These are phyloP conservation scores for Zea luxurians DNA, from an alignment of 176 grass and related monocot genomes.

Conservation along the genomic window DNA sequence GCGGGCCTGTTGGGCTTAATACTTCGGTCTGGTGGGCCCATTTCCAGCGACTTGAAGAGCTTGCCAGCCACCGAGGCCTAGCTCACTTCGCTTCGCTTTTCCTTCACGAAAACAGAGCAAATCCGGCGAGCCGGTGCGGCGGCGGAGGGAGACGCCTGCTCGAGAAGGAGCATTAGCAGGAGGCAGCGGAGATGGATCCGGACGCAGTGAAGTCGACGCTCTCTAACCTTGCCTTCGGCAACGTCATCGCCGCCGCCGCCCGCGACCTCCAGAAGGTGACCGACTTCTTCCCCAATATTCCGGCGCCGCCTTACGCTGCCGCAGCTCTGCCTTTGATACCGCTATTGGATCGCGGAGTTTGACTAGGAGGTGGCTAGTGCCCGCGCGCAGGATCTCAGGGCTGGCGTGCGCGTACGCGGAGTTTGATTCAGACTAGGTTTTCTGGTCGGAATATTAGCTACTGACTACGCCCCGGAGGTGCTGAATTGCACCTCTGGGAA, in stretches of 20 bases:
- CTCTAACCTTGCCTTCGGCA: conserved; percentile 75
- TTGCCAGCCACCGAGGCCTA: neutral
- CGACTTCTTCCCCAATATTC: neutral
- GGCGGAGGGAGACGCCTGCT: neutral
- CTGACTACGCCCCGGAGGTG: too few relatives aligned
- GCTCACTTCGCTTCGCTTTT: neutral
- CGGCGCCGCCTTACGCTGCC: neutral
- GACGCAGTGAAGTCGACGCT: conserved; percentile 73
- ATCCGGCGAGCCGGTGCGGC: neutral
- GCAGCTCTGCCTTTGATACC: neutral
- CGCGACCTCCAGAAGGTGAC: conserved; percentile 92
- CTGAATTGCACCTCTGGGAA: too few relatives aligned
- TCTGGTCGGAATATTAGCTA: too few relatives aligned
- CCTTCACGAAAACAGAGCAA: conserved; percentile 3
- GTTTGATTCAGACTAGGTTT: neutral
- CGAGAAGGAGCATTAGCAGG: neutral
- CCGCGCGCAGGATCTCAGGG: conserved; percentile 13
- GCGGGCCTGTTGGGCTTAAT: neutral
- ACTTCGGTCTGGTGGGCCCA: too few relatives aligned
- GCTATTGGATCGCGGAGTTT: neutral
- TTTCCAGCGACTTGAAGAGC: too few relatives aligned
- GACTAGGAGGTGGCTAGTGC: neutral
- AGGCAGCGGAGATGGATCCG: conserved; percentile 67
- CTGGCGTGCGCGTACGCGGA: neutral
- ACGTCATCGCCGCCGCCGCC: conserved; percentile 83